A percentile compares a stretch with the other conserved stretches of the same genome.
Conservation (phyloP, 2,329 filamentous ascomycete genomes). For the Hysterium pulicare region DNA sequence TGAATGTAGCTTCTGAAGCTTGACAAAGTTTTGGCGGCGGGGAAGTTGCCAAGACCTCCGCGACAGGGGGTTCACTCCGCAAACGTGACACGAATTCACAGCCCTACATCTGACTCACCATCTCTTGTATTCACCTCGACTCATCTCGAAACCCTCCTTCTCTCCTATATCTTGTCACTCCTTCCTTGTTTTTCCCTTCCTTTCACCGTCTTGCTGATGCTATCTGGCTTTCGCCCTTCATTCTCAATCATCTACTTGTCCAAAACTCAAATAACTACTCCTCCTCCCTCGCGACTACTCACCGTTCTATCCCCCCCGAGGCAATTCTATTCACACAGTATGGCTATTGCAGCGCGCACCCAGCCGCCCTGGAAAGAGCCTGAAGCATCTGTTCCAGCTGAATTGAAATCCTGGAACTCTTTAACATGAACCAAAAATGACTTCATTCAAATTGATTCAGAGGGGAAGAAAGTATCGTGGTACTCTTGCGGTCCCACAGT, state of each 20-base stretch:
- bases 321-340: conserved; percentile 5
- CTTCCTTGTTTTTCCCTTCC: conserved; percentile 12
- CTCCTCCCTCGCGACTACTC: not conserved
- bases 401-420: conserved; percentile 74
- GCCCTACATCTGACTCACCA: conserved; percentile 16
- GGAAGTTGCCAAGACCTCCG: conserved; percentile 20
- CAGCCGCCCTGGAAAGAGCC: conserved; percentile 41
- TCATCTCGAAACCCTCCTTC: conserved; percentile 9
- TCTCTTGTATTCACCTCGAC: conserved; percentile 5
- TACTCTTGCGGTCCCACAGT: conserved; percentile 88
- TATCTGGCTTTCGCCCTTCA: conserved; percentile 18
- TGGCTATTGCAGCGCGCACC: conserved; percentile 33
- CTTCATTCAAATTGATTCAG: conserved; percentile 69
- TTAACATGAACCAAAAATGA: conserved; percentile 69
- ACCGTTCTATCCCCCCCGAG: not conserved
- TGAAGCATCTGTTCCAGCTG: conserved; percentile 43
- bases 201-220: conserved; percentile 24
- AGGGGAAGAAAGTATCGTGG: conserved; percentile 70
- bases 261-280: not conserved
- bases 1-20: not conserved
- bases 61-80: conserved; percentile 14
- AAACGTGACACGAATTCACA: conserved; percentile 22
- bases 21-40: conserved; percentile 13
- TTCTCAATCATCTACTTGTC: not conserved
- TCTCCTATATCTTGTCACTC: conserved; percentile 11